phyloP scores from a whole-genome alignment of 805 yeast species.

The Kodamaea laetipori region DNA sequence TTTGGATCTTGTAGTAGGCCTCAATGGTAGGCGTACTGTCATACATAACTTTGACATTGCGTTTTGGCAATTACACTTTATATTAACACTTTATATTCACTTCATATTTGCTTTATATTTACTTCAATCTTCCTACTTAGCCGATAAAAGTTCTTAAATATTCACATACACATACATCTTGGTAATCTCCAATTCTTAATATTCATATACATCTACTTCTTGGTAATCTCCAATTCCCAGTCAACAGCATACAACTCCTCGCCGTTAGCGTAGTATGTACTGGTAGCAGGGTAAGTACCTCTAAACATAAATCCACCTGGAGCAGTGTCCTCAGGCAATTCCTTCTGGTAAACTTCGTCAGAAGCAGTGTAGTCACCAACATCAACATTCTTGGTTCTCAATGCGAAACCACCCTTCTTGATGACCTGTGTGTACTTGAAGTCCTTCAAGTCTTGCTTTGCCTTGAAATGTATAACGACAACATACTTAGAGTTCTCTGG shows the following conservation, averaged over 20 bases:
- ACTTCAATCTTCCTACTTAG: too few species aligned
- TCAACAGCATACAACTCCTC: constrained; percentile 29
- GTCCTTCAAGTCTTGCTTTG: constrained; percentile 29
- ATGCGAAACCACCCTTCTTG: constrained; percentile 37
- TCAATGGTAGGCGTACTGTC: too few species aligned
- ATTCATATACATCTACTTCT: too few species aligned
- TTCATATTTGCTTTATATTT: too few species aligned
- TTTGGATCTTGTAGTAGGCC: too few species aligned
- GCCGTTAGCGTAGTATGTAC: constrained; percentile 36
- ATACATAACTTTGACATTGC: too few species aligned
- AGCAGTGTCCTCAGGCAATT: constrained; percentile 36
- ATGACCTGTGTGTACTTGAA: constrained; percentile 39
- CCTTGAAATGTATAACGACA: constrained; percentile 36
- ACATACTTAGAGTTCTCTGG: constrained; percentile 41
- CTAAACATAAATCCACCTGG: constrained; percentile 44
- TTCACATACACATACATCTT: too few species aligned
- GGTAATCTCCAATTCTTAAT: background rate
- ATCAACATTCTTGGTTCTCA: constrained; percentile 30
- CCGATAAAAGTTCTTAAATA: too few species aligned
- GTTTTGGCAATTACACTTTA: too few species aligned
- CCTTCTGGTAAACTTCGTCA: constrained; percentile 33
- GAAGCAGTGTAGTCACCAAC: constrained; percentile 37
- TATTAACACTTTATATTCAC: too few species aligned
- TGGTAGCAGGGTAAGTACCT: constrained; percentile 33
- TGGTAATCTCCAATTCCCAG: constrained; percentile 40